Base-by-base conservation (phyloP, 148 eudicot genomes). In the Camellia japonica region DNA sequence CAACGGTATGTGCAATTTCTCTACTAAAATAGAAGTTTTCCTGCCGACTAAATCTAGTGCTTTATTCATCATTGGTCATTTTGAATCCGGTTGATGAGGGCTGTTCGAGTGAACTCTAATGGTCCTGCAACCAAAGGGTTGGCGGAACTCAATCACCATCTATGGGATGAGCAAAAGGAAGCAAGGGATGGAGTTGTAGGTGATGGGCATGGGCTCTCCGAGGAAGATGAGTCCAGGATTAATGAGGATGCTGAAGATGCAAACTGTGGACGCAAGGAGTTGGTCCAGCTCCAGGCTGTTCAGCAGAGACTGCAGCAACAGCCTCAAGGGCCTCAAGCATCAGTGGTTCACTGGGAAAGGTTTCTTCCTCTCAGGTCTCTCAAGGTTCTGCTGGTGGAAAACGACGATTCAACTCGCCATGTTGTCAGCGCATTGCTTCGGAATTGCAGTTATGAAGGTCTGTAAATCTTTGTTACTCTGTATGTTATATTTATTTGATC, bases 361-460 rank as follows among this genome's bases (percentile, higher is more conserved):
- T 91, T 91, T 85, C 89, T 93, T 74, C 97, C 93, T 72, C 68
- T 90, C 19, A 80, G 86, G 86, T 79, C 93, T 72, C 88, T 90
- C 41, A 93, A 88, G 84, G 93, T 93, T 67, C 82, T 93, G 73
- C 86, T 93, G 44, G 94, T 93, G 46, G 97, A 93, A 84, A 86
- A 86, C 63, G 97, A 93, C 80, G 97, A 90, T 81, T 86, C 92
- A 62, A 93, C 97, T 69, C 94, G 97, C 49, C 97, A 93, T 80
- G 84, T 93, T 61, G 94, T 93, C 80, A 87, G 91, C 77, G 97
- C 97, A 41, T 82, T 93, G 82, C 91, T 93, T 68, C 88, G 91
- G 52, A 93, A 93, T 65, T 93, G 97, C 87, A 91, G 94, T 83
- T 93, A 91, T 79, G 94, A 93, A 86, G 97, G 97, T 93, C 72